A percentile compares a stretch with the other conserved stretches of the same genome.
Conservation (phyloP, 148 eudicot species). For the Silene latifolia region DNA sequence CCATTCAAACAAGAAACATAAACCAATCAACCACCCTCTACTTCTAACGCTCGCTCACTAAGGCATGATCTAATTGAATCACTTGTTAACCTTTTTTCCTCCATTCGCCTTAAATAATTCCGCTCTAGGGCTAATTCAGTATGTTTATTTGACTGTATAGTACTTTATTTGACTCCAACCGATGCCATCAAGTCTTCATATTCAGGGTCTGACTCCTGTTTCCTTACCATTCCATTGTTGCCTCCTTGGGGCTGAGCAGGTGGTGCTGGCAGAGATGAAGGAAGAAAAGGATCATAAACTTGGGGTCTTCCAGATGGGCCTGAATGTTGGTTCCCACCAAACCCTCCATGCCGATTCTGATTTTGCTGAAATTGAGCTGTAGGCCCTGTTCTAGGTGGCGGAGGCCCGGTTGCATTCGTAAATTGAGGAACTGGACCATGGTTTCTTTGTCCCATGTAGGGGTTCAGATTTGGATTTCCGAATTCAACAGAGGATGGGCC, state of each 20-base stretch:
- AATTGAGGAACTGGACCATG: slow-evolving; percentile 34
- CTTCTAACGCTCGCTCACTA: too few species aligned
- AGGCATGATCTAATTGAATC: too few species aligned
- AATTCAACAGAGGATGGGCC: slow-evolving; percentile 40
- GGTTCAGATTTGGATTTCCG: slow-evolving; percentile 31
- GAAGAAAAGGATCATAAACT: slow-evolving; percentile 83
- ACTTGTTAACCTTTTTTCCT: too few species aligned
- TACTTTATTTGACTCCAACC: slow-evolving; percentile 67
- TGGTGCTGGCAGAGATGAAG: slow-evolving; percentile 38
- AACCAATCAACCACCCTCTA: too few species aligned
- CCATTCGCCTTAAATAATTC: too few species aligned
- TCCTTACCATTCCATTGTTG: slow-evolving; percentile 30
- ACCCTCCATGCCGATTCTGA: slow-evolving; percentile 36
- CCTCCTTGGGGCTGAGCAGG: slow-evolving; percentile 48
- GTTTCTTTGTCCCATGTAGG: slow-evolving; percentile 54
- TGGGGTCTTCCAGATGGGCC: slow-evolving; percentile 48
- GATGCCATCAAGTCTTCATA: slow-evolving; percentile 94
- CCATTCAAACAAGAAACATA: too few species aligned
- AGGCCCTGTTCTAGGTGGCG: slow-evolving; percentile 43
- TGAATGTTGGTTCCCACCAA: slow-evolving; percentile 38
- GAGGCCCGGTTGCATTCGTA: slow-evolving; percentile 35
- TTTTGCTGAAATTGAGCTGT: slow-evolving; percentile 44
- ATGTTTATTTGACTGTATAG: not conserved
- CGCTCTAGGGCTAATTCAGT: too few species aligned
- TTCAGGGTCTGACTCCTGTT: slow-evolving; percentile 80